Base-by-base conservation (phyloP, 441 rosid species). In the Erysimum cheiri region DNA sequence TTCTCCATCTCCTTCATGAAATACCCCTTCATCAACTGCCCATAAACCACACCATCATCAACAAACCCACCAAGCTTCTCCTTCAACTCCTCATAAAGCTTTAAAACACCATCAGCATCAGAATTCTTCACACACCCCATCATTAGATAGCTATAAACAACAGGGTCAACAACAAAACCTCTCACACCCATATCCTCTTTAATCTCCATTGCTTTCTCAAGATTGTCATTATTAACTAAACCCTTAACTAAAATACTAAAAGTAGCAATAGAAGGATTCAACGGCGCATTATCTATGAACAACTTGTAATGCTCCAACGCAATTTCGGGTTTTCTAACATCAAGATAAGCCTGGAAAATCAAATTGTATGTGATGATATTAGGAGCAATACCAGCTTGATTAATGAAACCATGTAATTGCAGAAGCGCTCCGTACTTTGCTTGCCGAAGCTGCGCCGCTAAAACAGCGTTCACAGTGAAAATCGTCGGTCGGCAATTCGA, bases 401-500 rank as follows among this genome's bases (percentile, higher is more conserved):
- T 87, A 55, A 88, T 90, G 69, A 90, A 92, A 0, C 90, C 78
- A 22, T 91, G 97, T 32, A 94, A 86, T 0, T 90, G 82, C 22
- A 94, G 80, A 73, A 94, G 85, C 10, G 87, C 94, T 0, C 86
- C 79, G 70, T 90, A 88, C 60, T 87, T 90, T 0, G 83, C 80
- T 68, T 87, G 98, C 12, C 98, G 91, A 50, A 94, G 82, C 76
- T 86, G 96, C 4, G 97, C 97, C 10, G 83, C 80, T 32, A 94
- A 89, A 60, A 94, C 96, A 1, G 92, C 87, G 65, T 92, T 92
- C 24, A 93, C 97, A 2, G 97, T 92, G 80, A 76, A 88, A 32
- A 92, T 88, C 12, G 96, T 85, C 9, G 98, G 97, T 1, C 91
- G 84, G 80, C 96, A 91, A 63, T 91, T 92, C 57, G 96, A 91